A percentile compares a stretch with the other conserved stretches of the same genome.
phyloP scores from a whole-genome alignment of 768 basidiomycete genomes.

The Pleurotus giganteus region DNA sequence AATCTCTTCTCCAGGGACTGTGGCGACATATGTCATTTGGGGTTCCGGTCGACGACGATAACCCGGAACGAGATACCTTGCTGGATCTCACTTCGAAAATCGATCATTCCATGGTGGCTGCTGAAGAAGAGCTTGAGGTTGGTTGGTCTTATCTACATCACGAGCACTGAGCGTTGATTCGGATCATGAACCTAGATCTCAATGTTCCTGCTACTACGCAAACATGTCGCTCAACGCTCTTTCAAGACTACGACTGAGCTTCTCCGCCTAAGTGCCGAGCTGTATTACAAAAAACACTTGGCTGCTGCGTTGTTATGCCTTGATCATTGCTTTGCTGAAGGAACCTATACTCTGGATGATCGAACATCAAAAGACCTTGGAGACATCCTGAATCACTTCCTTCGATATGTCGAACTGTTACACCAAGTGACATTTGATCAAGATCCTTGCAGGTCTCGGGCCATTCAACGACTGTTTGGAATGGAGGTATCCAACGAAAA shows the following conservation, averaged over 20 bases:
- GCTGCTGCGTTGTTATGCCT: slow-evolving; percentile 41
- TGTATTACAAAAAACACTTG: slow-evolving; percentile 23
- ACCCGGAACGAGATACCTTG: slow-evolving; percentile 4
- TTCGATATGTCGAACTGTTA: slow-evolving; percentile 31
- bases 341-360: slow-evolving; percentile 21
- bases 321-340: slow-evolving; percentile 35
- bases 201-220: slow-evolving; percentile 34
- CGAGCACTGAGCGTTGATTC: neutral
- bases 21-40: slow-evolving; percentile 48
- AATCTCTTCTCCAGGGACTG: slow-evolving; percentile 39
- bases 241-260: slow-evolving; percentile 24
- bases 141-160: neutral
- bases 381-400: slow-evolving; percentile 30
- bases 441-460: slow-evolving; percentile 22
- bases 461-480: slow-evolving; percentile 33
- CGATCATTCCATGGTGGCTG: neutral
- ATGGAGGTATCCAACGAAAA: slow-evolving; percentile 26
- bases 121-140: slow-evolving; percentile 2
- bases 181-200: slow-evolving; percentile 15
- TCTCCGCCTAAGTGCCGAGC: slow-evolving; percentile 25
- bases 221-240: neutral
- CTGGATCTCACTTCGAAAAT: neutral
- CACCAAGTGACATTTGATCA: slow-evolving; percentile 22
- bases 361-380: slow-evolving; percentile 24
- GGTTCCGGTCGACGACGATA: slow-evolving; percentile 12